Conservation (phyloP, 306 rosid species). For the Dryas octopetala region DNA sequence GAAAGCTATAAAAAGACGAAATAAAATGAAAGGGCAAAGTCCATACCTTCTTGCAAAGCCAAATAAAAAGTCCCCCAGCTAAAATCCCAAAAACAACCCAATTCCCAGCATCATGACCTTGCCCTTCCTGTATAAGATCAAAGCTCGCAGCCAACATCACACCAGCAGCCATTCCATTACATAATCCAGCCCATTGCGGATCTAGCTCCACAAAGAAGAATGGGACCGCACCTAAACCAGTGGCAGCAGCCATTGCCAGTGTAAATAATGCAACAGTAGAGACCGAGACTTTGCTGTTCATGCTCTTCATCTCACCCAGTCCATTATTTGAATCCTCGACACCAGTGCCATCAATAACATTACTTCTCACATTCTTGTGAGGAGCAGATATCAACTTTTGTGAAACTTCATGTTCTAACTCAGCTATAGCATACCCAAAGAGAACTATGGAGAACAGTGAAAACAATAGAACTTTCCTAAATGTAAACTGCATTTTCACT, state of each 20-base stretch:
- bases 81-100: slow-evolving; percentile 92
- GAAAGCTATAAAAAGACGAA: background rate
- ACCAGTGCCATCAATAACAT: slow-evolving; percentile 84
- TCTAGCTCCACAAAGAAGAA: slow-evolving; percentile 99
- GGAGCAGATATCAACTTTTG: slow-evolving; percentile 64
- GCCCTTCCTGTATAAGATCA: slow-evolving; percentile 93
- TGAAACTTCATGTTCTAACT: slow-evolving; percentile 49
- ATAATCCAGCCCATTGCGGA: slow-evolving; percentile 96
- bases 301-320: slow-evolving; percentile 56
- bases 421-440: slow-evolving; percentile 43
- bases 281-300: slow-evolving; percentile 67
- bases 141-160: slow-evolving; percentile 99
- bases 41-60: slow-evolving; percentile 86
- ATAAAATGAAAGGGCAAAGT: slow-evolving; percentile 15
- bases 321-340: slow-evolving; percentile 39
- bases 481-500: slow-evolving; percentile 38
- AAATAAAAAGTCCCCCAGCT: slow-evolving; percentile 89
- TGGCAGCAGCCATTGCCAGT: slow-evolving; percentile 96
- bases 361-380: slow-evolving; percentile 60
- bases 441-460: slow-evolving; percentile 38
- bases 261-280: slow-evolving; percentile 95
- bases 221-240: slow-evolving; percentile 97
- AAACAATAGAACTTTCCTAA: slow-evolving; percentile 34
- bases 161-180: slow-evolving; percentile 99
- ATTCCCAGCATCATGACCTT: slow-evolving; percentile 75